Base-by-base conservation (phyloP, 805 yeast species). In the Candida taoyuanica region DNA sequence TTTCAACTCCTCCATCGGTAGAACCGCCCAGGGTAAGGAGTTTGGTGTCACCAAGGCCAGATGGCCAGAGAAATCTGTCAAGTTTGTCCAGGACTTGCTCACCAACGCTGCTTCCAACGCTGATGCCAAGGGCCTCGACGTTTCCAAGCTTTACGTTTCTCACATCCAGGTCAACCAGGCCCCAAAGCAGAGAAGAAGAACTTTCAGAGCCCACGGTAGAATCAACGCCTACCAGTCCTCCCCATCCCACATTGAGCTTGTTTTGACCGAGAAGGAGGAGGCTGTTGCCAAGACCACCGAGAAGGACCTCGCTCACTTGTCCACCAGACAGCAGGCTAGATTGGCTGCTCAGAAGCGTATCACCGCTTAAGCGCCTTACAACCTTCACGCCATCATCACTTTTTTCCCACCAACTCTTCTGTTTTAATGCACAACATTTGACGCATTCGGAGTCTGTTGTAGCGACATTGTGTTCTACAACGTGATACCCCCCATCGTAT, bases 181-280 rank as follows among this genome's bases (percentile, higher is more conserved):
- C 65, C 98, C 99, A 76, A 88, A 88, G 78, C 95, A 87, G 78
- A 93, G 98, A 82, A 91, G 99, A 81, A 88, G 99, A 79, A 93
- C 98, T 67, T 93, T 78, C 96, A 89, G 99, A 84, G 99, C 99
- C 64, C 98, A 91, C 84, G 99, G 99, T 85, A 93, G 98, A 84
- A 86, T 88, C 71, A 93, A 91, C 77, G 95, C 96, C 64, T 93
- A 88, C 93, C 94, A 88, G 78, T 86, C 98, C 48, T 78, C 89
- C 63, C 98, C 98, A 70, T 89, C 94, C 65, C 99, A 93, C 85
- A 91, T 93, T 70, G 98, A 93, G 81, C 78, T 93, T 67, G 81
- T 87, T 67, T 77, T 93, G 62, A 84, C 96, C 65, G 98, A 93
- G 81, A 85, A 81, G 73, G 93, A 76, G 59, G 98, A 89, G 75